Conservation (phyloP, 2,329 filamentous ascomycete genomes). For the Penicillium expansum region DNA sequence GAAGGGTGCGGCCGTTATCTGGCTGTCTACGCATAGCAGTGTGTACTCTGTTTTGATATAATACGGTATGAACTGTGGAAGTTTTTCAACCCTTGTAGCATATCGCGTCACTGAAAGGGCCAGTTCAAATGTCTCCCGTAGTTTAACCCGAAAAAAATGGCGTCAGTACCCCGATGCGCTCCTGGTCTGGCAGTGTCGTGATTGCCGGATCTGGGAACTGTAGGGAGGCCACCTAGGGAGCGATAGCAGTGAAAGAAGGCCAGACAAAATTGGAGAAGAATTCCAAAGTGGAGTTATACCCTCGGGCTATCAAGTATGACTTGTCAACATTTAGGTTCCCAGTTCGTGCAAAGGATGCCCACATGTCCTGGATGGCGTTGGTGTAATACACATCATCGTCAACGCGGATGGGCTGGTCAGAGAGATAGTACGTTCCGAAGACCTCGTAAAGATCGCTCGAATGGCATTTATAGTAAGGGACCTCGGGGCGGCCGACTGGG, state of each 20-base stretch:
- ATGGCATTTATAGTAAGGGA: too few species aligned
- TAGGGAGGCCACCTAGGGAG: neutral
- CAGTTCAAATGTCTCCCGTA: neutral
- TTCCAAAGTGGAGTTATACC: neutral
- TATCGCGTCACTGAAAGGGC: too few species aligned
- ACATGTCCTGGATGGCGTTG: too few species aligned
- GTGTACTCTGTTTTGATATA: neutral
- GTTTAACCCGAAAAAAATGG: neutral
- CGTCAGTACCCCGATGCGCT: neutral
- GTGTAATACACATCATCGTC: too few species aligned
- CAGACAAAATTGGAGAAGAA: neutral
- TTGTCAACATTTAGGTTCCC: neutral
- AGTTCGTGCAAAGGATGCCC: neutral
- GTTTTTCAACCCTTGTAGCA: too few species aligned
- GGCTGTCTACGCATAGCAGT: neutral
- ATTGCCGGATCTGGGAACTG: neutral
- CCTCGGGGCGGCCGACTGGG: too few species aligned
- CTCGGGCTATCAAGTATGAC: neutral
- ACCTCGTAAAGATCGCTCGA: too few species aligned
- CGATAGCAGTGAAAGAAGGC: neutral
- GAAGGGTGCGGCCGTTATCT: neutral
- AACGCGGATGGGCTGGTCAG: too few species aligned
- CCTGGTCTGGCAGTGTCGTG: neutral
- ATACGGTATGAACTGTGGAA: neutral
- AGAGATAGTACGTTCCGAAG: too few species aligned